Evolutionary conservation across 805 yeast species (phyloP).

Genomic region (Suhomyces prunicola): DNA sequence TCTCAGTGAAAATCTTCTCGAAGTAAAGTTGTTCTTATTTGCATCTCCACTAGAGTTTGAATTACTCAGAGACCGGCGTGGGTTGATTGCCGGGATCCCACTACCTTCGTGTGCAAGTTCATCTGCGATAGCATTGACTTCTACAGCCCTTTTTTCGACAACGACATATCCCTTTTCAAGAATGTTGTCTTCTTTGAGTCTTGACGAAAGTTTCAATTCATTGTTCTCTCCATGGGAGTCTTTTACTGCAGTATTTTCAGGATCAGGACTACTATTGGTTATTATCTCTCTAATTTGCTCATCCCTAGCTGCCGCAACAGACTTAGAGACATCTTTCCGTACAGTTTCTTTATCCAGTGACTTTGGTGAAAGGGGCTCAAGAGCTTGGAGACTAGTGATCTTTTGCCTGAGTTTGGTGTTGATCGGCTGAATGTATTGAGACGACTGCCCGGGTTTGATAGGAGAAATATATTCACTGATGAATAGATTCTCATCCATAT

Average conservation of each 20-base stretch:
- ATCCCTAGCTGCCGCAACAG: conserved; percentile 23
- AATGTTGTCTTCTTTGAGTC: conserved; percentile 42
- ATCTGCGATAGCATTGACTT: conserved; percentile 93
- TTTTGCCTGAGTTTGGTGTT: conserved; percentile 3
- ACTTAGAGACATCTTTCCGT: background rate
- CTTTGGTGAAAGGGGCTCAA: background rate
- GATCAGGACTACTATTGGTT: conserved; percentile 43
- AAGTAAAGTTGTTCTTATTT: conserved; percentile 13
- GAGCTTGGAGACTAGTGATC: background rate
- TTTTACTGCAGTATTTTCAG: conserved; percentile 25
- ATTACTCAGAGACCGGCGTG: conserved; percentile 24
- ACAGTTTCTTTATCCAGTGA: background rate
- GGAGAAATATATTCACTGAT: conserved; percentile 76
- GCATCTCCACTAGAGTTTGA: conserved; percentile 19
- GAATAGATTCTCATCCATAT: conserved; percentile 74
- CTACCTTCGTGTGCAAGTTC: conserved; percentile 69
- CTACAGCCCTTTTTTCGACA: conserved; percentile 91
- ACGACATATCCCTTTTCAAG: conserved; percentile 88
- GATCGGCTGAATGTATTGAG: conserved; percentile 17
- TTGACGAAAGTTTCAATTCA: background rate
- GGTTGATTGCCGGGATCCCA: conserved; percentile 45
- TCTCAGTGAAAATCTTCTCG: conserved; percentile 38
- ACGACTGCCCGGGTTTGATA: conserved; percentile 11
- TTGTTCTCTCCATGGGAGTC: conserved; percentile 8
- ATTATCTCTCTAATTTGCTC: conserved; percentile 46